These are phyloP conservation scores for Madurella mycetomatis DNA, from an alignment of 2,329 filamentous ascomycete genomes.

Conservation along the genomic window DNA sequence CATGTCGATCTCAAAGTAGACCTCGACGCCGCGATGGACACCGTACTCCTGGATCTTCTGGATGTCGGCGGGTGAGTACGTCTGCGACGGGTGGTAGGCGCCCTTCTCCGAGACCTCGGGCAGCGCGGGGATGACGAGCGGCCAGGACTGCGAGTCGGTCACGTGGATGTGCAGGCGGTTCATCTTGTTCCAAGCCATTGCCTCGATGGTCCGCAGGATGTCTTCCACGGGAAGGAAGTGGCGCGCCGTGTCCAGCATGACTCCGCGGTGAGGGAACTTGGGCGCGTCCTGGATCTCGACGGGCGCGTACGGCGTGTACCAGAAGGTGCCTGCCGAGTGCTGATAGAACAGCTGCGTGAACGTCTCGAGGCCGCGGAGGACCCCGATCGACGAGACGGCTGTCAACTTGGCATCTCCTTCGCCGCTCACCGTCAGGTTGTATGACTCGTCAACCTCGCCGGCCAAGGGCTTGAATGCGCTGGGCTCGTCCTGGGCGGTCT, in stretches of 20 bases:
- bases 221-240: conserved; percentile 64
- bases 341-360: conserved; percentile 77
- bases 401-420: conserved; percentile 58
- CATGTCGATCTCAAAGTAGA: conserved; percentile 75
- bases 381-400: conserved; percentile 62
- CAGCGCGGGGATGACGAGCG: conserved; percentile 71
- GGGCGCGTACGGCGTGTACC: conserved; percentile 69
- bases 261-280: conserved; percentile 69
- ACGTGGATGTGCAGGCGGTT: conserved; percentile 77
- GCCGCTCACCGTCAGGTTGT: conserved; percentile 57
- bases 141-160: conserved; percentile 83
- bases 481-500: conserved; percentile 51
- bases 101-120: conserved; percentile 69
- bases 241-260: conserved; percentile 74
- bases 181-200: conserved; percentile 73
- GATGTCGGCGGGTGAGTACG: conserved; percentile 65
- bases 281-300: conserved; percentile 69
- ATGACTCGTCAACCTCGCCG: conserved; percentile 70
- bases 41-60: conserved; percentile 66
- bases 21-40: conserved; percentile 61
- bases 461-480: conserved; percentile 56
- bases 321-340: conserved; percentile 52
- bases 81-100: conserved; percentile 62
- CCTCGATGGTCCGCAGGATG: conserved; percentile 72
- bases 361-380: conserved; percentile 69